Evolutionary conservation across 257 asterid species (phyloP).

Genomic region (Linderniella brevidens): DNA sequence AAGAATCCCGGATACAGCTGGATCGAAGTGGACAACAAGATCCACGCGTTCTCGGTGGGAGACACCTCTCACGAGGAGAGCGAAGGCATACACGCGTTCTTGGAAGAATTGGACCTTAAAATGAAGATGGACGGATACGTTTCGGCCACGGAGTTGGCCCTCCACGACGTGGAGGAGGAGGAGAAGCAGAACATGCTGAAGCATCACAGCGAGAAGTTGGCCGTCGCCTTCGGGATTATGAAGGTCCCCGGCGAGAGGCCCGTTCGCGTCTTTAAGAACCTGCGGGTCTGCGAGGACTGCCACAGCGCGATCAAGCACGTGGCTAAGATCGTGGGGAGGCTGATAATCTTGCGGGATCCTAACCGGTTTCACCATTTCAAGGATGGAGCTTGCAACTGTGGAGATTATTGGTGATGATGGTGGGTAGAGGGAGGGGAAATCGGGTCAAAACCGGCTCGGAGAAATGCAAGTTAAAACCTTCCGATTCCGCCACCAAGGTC

Average conservation of each 20-base stretch:
- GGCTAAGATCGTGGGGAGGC: slow-evolving; percentile 62
- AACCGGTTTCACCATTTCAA: slow-evolving; percentile 89
- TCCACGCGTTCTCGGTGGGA: slow-evolving; percentile 77
- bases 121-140: slow-evolving; percentile 63
- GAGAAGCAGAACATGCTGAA: slow-evolving; percentile 78
- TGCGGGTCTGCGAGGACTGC: slow-evolving; percentile 86
- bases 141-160: slow-evolving; percentile 61
- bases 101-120: slow-evolving; percentile 54
- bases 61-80: slow-evolving; percentile 58
- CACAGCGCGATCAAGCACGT: slow-evolving; percentile 68
- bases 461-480: too few relatives aligned
- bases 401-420: slow-evolving; percentile 59
- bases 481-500: too few relatives aligned
- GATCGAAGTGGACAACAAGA: slow-evolving; percentile 65
- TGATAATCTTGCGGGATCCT: slow-evolving; percentile 70
- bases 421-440: too few relatives aligned
- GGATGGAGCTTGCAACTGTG: slow-evolving; percentile 78
- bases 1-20: slow-evolving; percentile 82
- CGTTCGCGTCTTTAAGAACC: slow-evolving; percentile 70
- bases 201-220: slow-evolving; percentile 84
- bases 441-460: too few relatives aligned
- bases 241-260: slow-evolving; percentile 65
- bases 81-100: slow-evolving; percentile 38
- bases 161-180: slow-evolving; percentile 95
- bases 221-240: slow-evolving; percentile 78